Percentiles rank a stretch among this genome's conserved stretches.
These are phyloP conservation scores for Microdochium paspali DNA, from an alignment of 2,329 filamentous ascomycete species.

Conservation along the genomic window DNA sequence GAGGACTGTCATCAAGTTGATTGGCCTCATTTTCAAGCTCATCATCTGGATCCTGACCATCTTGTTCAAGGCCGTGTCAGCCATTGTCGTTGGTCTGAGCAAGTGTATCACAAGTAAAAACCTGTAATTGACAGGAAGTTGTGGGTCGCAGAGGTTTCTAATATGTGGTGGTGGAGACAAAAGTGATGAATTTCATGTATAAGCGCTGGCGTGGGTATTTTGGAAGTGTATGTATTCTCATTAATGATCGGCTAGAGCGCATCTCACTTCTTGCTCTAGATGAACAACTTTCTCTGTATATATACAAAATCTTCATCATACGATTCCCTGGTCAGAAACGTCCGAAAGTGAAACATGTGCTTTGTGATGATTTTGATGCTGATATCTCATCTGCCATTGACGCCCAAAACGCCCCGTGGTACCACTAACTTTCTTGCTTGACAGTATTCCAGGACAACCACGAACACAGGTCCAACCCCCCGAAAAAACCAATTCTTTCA, in stretches of 20 bases:
- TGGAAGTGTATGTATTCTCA: neutral
- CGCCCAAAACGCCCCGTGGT: neutral
- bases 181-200: neutral
- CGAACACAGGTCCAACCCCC: neutral
- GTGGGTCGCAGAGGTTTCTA: neutral
- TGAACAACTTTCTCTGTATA: no score
- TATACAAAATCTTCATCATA: no score
- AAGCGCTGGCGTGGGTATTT: neutral
- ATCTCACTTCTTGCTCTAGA: no score
- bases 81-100: slow-evolving; percentile 39
- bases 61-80: slow-evolving; percentile 40
- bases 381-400: no score
- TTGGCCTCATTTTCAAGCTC: slow-evolving; percentile 45
- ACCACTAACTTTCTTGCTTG: neutral
- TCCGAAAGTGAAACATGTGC: no score
- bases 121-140: slow-evolving; percentile 13
- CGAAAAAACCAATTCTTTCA: neutral
- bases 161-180: neutral
- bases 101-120: slow-evolving; percentile 37
- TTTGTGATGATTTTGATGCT: neutral
- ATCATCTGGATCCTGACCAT: slow-evolving; percentile 49
- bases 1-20: slow-evolving; percentile 38
- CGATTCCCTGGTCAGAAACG: no score
- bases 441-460: neutral
- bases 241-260: no score